Conservation (phyloP, 2,329 filamentous ascomycete species). For the Rhinocladiella similis region DNA sequence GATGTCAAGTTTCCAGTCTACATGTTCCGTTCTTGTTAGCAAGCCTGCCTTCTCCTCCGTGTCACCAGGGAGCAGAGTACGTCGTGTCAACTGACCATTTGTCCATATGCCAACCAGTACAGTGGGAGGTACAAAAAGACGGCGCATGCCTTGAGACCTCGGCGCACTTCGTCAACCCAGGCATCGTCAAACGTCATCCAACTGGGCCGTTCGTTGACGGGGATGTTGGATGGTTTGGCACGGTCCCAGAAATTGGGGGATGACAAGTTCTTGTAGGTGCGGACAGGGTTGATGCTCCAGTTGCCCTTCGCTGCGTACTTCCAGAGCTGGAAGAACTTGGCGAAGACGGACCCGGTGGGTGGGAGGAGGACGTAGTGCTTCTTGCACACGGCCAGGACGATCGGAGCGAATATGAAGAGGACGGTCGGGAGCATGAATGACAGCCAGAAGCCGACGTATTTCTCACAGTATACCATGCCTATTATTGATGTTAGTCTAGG, state of each 20-base stretch:
- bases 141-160: constrained; percentile 68
- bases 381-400: constrained; percentile 60
- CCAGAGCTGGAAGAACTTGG: constrained; percentile 66
- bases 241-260: constrained; percentile 65
- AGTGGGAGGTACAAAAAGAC: constrained; percentile 65
- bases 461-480: constrained; percentile 64
- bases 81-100: constrained; percentile 40
- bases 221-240: constrained; percentile 66
- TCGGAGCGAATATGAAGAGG: constrained; percentile 63
- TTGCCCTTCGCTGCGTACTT: constrained; percentile 62
- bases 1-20: constrained; percentile 54
- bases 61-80: background rate
- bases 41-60: background rate
- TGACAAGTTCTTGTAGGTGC: constrained; percentile 57
- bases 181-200: constrained; percentile 85
- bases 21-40: background rate
- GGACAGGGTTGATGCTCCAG: constrained; percentile 62
- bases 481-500: background rate
- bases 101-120: constrained; percentile 59
- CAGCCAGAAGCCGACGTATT: constrained; percentile 75
- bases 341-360: constrained; percentile 70
- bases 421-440: constrained; percentile 67
- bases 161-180: constrained; percentile 77
- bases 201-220: constrained; percentile 57
- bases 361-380: constrained; percentile 64